phyloP scores from a whole-genome alignment of 306 rosid genomes.

The Neltuma alba region DNA sequence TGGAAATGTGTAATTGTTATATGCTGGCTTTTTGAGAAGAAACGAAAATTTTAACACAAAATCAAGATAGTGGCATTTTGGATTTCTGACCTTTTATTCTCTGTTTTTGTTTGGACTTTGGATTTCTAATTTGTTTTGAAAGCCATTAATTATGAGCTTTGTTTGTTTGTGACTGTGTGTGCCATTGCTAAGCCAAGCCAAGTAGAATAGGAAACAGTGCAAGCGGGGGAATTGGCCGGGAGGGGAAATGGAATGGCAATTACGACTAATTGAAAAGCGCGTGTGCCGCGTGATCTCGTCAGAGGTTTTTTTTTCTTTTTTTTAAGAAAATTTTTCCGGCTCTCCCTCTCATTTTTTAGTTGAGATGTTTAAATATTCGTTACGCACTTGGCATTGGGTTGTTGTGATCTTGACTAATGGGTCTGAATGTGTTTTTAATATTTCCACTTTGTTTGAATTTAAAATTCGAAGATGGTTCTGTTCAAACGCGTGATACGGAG shows the following conservation, averaged over 20 bases:
- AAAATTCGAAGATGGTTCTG: background rate
- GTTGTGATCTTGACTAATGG: conserved; percentile 36
- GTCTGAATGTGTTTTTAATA: background rate
- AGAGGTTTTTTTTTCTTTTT: too few species aligned
- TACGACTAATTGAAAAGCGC: conserved; percentile 7
- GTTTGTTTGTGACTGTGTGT: conserved; percentile 25
- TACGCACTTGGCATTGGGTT: background rate
- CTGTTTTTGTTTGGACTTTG: conserved; percentile 36
- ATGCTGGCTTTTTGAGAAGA: too few species aligned
- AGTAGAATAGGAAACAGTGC: conserved; percentile 12
- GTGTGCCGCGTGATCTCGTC: background rate
- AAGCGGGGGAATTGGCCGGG: conserved; percentile 17
- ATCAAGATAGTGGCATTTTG: background rate
- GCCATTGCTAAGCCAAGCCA: background rate
- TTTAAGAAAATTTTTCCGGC: background rate
- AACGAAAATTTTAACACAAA: background rate
- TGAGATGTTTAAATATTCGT: background rate
- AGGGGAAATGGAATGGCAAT: background rate
- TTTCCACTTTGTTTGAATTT: conserved; percentile 10
- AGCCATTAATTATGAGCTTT: background rate
- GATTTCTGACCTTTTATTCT: conserved; percentile 39
- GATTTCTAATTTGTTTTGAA: conserved; percentile 8
- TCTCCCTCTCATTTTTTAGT: background rate
- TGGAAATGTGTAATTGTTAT: background rate
- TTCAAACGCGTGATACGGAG: background rate